Evolutionary conservation across 768 basidiomycete genomes (phyloP), one percentile per base, ranked within the genome.

Genomic region (Vararia minispora): DNA sequence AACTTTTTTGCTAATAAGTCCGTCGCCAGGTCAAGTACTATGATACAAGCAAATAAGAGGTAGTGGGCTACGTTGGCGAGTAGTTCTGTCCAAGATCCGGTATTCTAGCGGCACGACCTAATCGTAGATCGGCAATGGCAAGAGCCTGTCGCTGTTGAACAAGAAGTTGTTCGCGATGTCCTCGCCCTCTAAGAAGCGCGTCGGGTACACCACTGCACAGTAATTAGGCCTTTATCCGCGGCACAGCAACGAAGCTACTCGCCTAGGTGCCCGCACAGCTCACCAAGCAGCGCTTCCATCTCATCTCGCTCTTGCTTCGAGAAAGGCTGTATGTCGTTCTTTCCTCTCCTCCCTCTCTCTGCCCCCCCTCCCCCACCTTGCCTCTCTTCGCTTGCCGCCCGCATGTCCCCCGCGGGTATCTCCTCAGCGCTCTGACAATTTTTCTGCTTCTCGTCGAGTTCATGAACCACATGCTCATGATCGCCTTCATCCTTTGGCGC

Each of bases 101-200:
- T n/a, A n/a, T n/a, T n/a, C n/a, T n/a, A n/a, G n/a, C n/a, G n/a
- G n/a, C n/a, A n/a, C n/a, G n/a, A n/a, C n/a, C n/a, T 47, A 86
- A 50, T 76, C 57, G 43, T 88, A 87, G 43, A 88, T 86, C 2
- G 75, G 81, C 24, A 87, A 56, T 1, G 85, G 85, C 48, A 86
- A 49, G 37, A 88, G 46, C 49, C 84, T 69, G 53, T 94, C 91
- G 21, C 87, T 74, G 52, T 85, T 87, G 62, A 94, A 94, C 43
- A 95, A 61, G 64, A 95, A 94, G 56, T 98, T 97, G 47, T 92
- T 82, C 5, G 83, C 79, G 1, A 76, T 67, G 53, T 94, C 89
- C 59, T 97, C 92, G n/a, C 76, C 84, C 58, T 97, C 92, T 43
- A 98, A 53, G 63, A 97, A 97, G 9, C 78, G 75, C 12, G 68